Base-by-base conservation (phyloP, 1,284 basidiomycete species). In the Coniophora puteana region DNA sequence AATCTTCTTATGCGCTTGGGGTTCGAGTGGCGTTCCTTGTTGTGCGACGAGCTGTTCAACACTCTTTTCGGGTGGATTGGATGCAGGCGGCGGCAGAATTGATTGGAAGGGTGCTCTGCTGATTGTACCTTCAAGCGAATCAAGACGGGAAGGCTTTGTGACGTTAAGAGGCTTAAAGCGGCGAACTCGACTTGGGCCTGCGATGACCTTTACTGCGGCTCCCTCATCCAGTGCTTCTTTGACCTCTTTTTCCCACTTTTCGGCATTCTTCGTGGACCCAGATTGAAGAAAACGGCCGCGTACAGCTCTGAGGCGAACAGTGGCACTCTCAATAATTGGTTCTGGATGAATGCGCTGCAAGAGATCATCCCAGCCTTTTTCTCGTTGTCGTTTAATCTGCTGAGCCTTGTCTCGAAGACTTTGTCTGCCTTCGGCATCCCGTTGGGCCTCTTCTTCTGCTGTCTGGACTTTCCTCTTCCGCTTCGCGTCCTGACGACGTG, bases 221-320 rank as follows among this genome's bases (percentile, higher is more conserved):
- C 74, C 71, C 48, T 84, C 80, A 40, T 63, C 69, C 25, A 85
- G 60, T n/a, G 77, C 74, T 25, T 69, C 59, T 32, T 50, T 49
- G 28, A 88, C 72, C 52, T 82, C 75, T 21, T 58, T 62, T 56
- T 82, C 79, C 85, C 85, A 88, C 55, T 74, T 76, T 24, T 59
- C 52, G 8, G 58, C 52, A 44, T 80, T 70, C 40, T 66, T 72
- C 8, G 66, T 66, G 5, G 69, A 65, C n/a, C 69, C 68, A 3
- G 76, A 70, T 47, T 79, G 74, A 43, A 86, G 44, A 53, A 78
- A 88, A 29, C 71, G 70, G 12, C 54, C 63, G 24, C 71, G 72
- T 17, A 88, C 62, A 12, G 72, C 66, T 16, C 72, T 69, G 7
- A 86, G 58, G 18, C 80, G 73, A 36, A 71, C 54, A 3, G 64